Evolutionary conservation across 371 early-diverging fungal species (phyloP), one percentile per base, ranked within the genome.

Genomic region (Mortierella sp.): DNA sequence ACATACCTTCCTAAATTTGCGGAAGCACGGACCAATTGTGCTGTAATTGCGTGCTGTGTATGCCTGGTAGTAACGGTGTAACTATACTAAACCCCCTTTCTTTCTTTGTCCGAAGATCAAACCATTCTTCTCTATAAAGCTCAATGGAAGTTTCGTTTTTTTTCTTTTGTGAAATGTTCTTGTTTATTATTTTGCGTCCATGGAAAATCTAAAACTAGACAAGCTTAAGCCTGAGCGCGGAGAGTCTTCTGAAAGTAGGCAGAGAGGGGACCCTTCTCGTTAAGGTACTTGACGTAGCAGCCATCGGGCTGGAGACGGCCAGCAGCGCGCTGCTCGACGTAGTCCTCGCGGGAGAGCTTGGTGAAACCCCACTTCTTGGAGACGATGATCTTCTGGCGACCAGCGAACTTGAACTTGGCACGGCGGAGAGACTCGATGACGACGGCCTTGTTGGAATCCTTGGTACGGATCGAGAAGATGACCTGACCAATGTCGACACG

Each of bases 291-390:
- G 89, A 98, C 97, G 86, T 98, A 91, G 86, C 93, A 93, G 70
- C 99, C 99, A 86, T 98, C 98, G 61, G 95, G 95, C 84, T 92
- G 91, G 68, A 98, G 87, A 72, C 79, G 82, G 64, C 95, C 95
- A 50, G 86, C 89, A 70, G 87, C 84, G 65, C 97, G 92, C 52
- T 86, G 89, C 56, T 82, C 92, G 62, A 94, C 86, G 81, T 96
- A 94, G 75, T 99, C 97, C 75, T 94, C 97, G 72, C 96, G 95
- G 44, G 91, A 82, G 63, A 99, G 87, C 84, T 96, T 94, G 89
- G 99, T 99, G 93, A 99, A 99, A 78, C 99, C 99, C 98, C 98
- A 98, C 90, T 98, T 99, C 90, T 97, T 95, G 87, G 98, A 97
- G 81, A 99, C 87, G 71, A 97, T 90, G 80, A 99, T 97, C 93